Base-by-base conservation (phyloP, 2,329 filamentous ascomycete genomes). In the Arthrocladium fulminans region DNA sequence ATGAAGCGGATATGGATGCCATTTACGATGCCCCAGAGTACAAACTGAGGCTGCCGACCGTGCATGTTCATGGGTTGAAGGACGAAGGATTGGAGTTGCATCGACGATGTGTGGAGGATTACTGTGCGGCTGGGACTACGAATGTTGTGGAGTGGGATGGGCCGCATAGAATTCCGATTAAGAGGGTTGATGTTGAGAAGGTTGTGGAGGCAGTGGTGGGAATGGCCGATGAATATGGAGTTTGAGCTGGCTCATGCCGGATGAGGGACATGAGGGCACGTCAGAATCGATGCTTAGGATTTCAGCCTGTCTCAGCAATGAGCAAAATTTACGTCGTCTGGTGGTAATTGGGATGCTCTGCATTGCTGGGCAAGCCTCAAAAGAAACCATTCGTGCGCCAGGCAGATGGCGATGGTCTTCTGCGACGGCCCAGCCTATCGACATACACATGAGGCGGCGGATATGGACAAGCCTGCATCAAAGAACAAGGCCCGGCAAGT, bases 101-200 rank as follows among this genome's bases (percentile, higher is more conserved):
- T 60, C 65, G 73, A 47, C 67, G 72, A 60, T 59, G 83, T 55
- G 59, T 79, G 44, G 63, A 76, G 7, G 64, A 75, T 45, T 88
- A 82, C 61, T 85, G 80, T 60, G 70, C 77, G 43, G 60, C 68
- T 8, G 73, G 70, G 0, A 77, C 67, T 2, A 67, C 74, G 4
- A 72, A 65, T 32, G 52, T 88, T 39, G 63, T 89, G 1, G 81
- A 88, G 62, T 89, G 85, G 86, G 75, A 86, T 49, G 85, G 83
- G 0, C 74, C 72, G 1, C 86, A 90, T 62, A 68, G 85, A 4
- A 70, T 90, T 42, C 83, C 84, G 1, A 73, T 89, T 51, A 85
- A 84, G 69, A 70, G 67, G 19, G 67, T 64, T 24, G 84, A 88
- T 63, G 82, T 88, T 2, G 70, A 76, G 42, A 68, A 64, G 8